Conservation (phyloP, 2,329 filamentous ascomycete genomes). For the Incumbomyces delicatus region DNA sequence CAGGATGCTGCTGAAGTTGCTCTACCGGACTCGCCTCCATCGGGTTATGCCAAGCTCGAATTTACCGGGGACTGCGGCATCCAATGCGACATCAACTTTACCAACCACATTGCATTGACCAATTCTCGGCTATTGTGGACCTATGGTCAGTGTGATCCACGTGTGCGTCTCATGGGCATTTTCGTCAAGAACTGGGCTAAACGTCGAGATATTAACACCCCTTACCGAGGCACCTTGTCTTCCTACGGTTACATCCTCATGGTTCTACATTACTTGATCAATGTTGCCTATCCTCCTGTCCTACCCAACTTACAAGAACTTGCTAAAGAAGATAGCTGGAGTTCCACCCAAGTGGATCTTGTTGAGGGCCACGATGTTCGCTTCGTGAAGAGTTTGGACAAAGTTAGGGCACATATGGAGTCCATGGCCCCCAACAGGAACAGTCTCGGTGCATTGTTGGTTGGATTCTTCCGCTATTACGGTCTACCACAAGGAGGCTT, state of each 20-base stretch:
- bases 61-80: conserved; percentile 72
- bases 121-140: conserved; percentile 76
- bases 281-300: conserved; percentile 69
- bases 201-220: conserved; percentile 71
- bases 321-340: conserved; percentile 29
- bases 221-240: conserved; percentile 75
- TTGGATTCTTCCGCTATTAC: conserved; percentile 84
- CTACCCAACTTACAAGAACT: conserved; percentile 58
- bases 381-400: conserved; percentile 67
- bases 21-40: conserved; percentile 26
- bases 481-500: conserved; percentile 55
- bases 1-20: conserved; percentile 12
- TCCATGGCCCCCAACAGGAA: conserved; percentile 60
- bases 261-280: conserved; percentile 83
- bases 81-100: conserved; percentile 88
- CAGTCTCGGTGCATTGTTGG: conserved; percentile 59
- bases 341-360: conserved; percentile 31
- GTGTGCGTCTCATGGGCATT: conserved; percentile 67
- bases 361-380: conserved; percentile 61
- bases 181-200: conserved; percentile 93
- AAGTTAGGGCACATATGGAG: conserved; percentile 51
- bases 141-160: conserved; percentile 68
- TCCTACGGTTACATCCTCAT: conserved; percentile 89
- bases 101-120: conserved; percentile 69
- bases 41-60: conserved; percentile 55